Conservation (phyloP, 2,329 filamentous ascomycete genomes). For the Fusarium scirpi region DNA sequence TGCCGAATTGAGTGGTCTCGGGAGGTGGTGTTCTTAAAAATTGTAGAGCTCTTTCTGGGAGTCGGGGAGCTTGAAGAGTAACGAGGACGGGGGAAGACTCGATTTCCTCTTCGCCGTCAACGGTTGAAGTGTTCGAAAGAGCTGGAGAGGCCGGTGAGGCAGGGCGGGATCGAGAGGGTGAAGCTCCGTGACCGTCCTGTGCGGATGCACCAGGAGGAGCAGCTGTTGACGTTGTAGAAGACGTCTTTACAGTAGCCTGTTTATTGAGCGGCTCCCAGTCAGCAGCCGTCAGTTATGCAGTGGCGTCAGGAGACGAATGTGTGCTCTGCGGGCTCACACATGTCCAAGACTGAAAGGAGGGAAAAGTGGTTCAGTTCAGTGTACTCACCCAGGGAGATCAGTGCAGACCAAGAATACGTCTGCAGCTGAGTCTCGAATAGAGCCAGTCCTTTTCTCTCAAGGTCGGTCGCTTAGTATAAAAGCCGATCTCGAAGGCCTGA, state of each 20-base stretch:
- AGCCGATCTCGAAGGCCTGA: constrained; percentile 44
- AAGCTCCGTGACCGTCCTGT: constrained; percentile 66
- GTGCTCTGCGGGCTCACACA: constrained; percentile 38
- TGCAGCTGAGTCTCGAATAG: constrained; percentile 67
- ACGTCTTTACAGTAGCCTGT: constrained; percentile 65
- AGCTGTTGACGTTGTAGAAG: constrained; percentile 62
- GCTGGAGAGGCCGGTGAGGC: constrained; percentile 66
- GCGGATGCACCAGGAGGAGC: constrained; percentile 69
- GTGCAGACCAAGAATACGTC: constrained; percentile 70
- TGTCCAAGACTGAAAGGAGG: constrained; percentile 24
- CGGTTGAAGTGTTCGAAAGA: constrained; percentile 72
- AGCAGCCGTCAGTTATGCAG: constrained; percentile 43
- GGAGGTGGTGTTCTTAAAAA: constrained; percentile 67
- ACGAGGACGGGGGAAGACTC: constrained; percentile 70
- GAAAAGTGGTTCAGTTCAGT: constrained; percentile 10
- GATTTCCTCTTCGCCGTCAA: constrained; percentile 66
- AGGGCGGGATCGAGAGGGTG: constrained; percentile 50
- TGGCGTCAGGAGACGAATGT: constrained; percentile 42
- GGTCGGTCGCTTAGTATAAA: constrained; percentile 41
- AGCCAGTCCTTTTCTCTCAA: constrained; percentile 46
- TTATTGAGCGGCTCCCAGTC: constrained; percentile 37
- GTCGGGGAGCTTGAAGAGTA: constrained; percentile 67
- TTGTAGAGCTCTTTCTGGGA: constrained; percentile 67
- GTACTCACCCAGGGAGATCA: constrained; percentile 67
- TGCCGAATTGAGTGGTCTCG: constrained; percentile 65